A percentile compares a stretch with the other conserved stretches of the same genome.
These are phyloP conservation scores for Inonotus obliquus DNA, from an alignment of 1,284 basidiomycete species.

Conservation along the genomic window DNA sequence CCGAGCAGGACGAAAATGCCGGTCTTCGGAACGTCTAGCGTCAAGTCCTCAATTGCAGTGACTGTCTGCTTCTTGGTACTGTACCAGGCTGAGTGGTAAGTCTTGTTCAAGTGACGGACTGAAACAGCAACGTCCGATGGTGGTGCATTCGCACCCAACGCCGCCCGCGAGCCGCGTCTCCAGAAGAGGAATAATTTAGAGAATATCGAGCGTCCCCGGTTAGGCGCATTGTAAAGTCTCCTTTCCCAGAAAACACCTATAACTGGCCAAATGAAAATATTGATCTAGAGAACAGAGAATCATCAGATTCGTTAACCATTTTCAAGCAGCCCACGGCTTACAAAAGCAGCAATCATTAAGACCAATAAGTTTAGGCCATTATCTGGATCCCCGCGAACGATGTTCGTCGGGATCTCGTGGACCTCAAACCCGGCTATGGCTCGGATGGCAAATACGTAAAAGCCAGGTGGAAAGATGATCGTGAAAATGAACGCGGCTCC, in stretches of 20 bases:
- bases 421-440: slow-evolving; percentile 66
- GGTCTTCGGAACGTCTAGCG: slow-evolving; percentile 58
- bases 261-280: slow-evolving; percentile 67
- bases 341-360: slow-evolving; percentile 58
- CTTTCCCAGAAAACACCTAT: slow-evolving; percentile 57
- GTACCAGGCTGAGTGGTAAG: slow-evolving; percentile 33
- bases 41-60: slow-evolving; percentile 59
- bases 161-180: slow-evolving; percentile 22
- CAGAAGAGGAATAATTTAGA: slow-evolving; percentile 22
- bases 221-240: slow-evolving; percentile 54
- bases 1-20: slow-evolving; percentile 76
- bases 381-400: slow-evolving; percentile 55
- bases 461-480: slow-evolving; percentile 70
- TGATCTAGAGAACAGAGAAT: slow-evolving; percentile 38
- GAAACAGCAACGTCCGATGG: slow-evolving; percentile 48
- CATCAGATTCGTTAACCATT: background rate
- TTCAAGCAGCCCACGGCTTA: slow-evolving; percentile 31
- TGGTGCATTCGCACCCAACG: slow-evolving; percentile 21
- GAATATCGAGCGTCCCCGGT: slow-evolving; percentile 30
- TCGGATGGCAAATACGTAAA: slow-evolving; percentile 69
- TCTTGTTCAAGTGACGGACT: slow-evolving; percentile 54
- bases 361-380: slow-evolving; percentile 52
- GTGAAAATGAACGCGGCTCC: slow-evolving; percentile 56
- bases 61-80: slow-evolving; percentile 36
- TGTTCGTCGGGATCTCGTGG: slow-evolving; percentile 45